Evolutionary conservation across 768 basidiomycete species (phyloP).

Genomic region (Auriculariales sp.): DNA sequence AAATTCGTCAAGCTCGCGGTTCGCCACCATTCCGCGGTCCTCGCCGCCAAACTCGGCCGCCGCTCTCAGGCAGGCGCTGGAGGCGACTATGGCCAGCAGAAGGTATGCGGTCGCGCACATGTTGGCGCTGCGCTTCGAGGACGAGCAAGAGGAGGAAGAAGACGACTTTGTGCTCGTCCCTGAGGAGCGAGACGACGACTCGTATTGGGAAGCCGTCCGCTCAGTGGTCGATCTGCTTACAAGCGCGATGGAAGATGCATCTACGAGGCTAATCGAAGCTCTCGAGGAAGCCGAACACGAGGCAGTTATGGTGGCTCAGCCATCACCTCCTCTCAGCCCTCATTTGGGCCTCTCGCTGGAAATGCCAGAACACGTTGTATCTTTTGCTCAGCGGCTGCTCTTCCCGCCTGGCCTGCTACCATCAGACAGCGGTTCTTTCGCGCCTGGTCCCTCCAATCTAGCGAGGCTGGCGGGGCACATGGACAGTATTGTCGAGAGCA

Average conservation of each 20-base stretch:
- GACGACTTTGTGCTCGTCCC: slow-evolving; percentile 14
- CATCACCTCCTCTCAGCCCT: neutral
- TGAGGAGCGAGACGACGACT: slow-evolving; percentile 35
- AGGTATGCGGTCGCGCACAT: slow-evolving; percentile 70
- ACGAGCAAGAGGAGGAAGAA: slow-evolving; percentile 18
- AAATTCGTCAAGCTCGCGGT: slow-evolving; percentile 30
- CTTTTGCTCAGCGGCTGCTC: neutral
- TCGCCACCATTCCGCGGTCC: slow-evolving; percentile 42
- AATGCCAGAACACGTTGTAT: neutral
- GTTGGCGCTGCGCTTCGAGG: slow-evolving; percentile 57
- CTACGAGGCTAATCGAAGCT: slow-evolving; percentile 44
- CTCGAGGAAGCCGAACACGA: slow-evolving; percentile 28
- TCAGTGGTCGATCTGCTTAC: slow-evolving; percentile 59
- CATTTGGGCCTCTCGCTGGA: neutral
- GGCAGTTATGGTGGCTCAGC: slow-evolving; percentile 14
- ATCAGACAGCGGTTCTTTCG: slow-evolving; percentile 31
- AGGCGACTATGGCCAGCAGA: slow-evolving; percentile 54
- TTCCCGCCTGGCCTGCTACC: neutral
- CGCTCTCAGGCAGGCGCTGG: slow-evolving; percentile 43
- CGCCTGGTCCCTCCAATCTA: slow-evolving; percentile 57
- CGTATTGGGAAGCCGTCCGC: slow-evolving; percentile 77
- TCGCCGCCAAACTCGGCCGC: slow-evolving; percentile 57
- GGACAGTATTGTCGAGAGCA: slow-evolving; percentile 48
- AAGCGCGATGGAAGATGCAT: slow-evolving; percentile 49
- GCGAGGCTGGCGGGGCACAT: slow-evolving; percentile 61